Evolutionary conservation across 352 stramenopile species (phyloP).

Genomic region (Vaucheria bursata): DNA sequence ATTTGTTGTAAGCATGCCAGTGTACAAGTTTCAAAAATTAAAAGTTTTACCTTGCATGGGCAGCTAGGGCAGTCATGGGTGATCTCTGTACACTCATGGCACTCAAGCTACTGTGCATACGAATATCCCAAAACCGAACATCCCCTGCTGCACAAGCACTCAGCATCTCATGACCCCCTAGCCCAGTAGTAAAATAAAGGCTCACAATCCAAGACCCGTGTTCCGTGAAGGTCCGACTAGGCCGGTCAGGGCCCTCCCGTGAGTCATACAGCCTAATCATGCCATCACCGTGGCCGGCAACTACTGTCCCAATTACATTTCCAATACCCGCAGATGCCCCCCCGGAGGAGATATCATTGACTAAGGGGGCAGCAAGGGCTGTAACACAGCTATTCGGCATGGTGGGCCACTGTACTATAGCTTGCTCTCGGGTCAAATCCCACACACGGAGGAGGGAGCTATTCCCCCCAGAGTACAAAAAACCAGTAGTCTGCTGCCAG

Average conservation of each 20-base stretch:
- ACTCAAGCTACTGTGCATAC: constrained; percentile 32
- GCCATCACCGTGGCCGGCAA: constrained; percentile 68
- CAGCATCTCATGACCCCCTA: constrained; percentile 67
- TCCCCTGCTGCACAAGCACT: constrained; percentile 84
- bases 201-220: constrained; percentile 91
- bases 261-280: constrained; percentile 85
- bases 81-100: constrained; percentile 76
- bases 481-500: constrained; percentile 80
- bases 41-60: too few relatives aligned
- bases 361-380: constrained; percentile 58
- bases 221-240: constrained; percentile 53
- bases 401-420: constrained; percentile 63
- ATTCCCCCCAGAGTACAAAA: constrained; percentile 83
- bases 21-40: too few relatives aligned
- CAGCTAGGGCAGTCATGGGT: constrained; percentile 88
- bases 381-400: constrained; percentile 75
- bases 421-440: constrained; percentile 85
- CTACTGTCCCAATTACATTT: neutral
- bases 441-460: constrained; percentile 78
- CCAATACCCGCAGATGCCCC: neutral
- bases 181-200: constrained; percentile 45
- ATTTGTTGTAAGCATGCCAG: too few relatives aligned
- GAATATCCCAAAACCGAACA: constrained; percentile 93
- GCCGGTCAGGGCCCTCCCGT: constrained; percentile 57
- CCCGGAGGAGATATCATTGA: neutral